Percentiles rank a stretch among this genome's conserved stretches.
phyloP scores from a whole-genome alignment of 2,329 filamentous ascomycete species.

The Byssochlamys sp. region DNA sequence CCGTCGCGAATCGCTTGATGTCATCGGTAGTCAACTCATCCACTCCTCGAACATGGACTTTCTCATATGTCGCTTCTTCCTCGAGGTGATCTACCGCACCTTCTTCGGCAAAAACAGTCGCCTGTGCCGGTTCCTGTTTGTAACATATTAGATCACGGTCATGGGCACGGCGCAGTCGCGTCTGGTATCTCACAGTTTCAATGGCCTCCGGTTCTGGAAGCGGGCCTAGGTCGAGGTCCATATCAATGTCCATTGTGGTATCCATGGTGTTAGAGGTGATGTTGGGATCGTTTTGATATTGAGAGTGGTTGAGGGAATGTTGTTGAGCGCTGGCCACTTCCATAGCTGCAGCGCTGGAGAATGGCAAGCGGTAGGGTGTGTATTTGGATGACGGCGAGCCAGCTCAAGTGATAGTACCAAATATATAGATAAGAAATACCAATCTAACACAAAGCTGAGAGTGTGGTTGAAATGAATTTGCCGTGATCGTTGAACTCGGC shows the following conservation, averaged over 20 bases:
- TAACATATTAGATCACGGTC: neutral
- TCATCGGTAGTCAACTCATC: slow-evolving; percentile 72
- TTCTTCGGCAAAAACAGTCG: slow-evolving; percentile 11
- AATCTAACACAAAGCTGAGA: neutral
- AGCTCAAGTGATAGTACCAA: neutral
- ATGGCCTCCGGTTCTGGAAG: slow-evolving; percentile 34
- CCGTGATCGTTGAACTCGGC: neutral
- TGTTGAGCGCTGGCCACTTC: slow-evolving; percentile 12
- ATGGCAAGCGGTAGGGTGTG: neutral
- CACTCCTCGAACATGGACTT: slow-evolving; percentile 76
- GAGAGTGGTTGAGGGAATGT: slow-evolving; percentile 5
- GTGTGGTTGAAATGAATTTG: neutral
- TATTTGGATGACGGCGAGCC: neutral
- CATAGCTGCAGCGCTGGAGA: slow-evolving; percentile 6
- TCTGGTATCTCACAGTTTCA: slow-evolving; percentile 18
- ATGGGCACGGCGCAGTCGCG: neutral
- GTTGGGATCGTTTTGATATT: slow-evolving; percentile 5
- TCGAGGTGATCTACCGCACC: slow-evolving; percentile 17
- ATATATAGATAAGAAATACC: neutral
- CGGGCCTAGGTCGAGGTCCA: slow-evolving; percentile 53
- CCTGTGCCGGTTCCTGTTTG: slow-evolving; percentile 14
- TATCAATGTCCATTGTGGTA: slow-evolving; percentile 58
- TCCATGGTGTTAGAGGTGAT: slow-evolving; percentile 17
- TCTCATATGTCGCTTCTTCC: slow-evolving; percentile 40
- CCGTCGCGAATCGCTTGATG: slow-evolving; percentile 62